These are phyloP conservation scores for Lolium multiflorum DNA, from an alignment of 176 grass and related monocot species.

Conservation along the genomic window DNA sequence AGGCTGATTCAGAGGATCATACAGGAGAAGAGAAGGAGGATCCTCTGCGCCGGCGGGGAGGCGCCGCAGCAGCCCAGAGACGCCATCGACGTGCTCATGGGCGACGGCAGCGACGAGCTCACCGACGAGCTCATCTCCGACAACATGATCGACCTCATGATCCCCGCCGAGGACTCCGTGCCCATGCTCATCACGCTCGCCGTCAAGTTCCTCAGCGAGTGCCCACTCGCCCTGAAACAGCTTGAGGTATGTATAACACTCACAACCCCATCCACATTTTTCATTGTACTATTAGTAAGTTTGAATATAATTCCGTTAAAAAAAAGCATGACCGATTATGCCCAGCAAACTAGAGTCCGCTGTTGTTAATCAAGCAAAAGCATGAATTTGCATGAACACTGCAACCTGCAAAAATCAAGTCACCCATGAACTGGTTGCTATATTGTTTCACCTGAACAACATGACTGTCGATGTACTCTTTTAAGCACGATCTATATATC, in stretches of 20 bases:
- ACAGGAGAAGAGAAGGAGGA: slow-evolving; percentile 70
- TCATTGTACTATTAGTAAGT: no score
- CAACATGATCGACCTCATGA: slow-evolving; percentile 99
- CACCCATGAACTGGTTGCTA: not conserved
- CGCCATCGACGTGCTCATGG: slow-evolving; percentile 80
- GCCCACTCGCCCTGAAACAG: slow-evolving; percentile 78
- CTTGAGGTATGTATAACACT: slow-evolving; percentile 68
- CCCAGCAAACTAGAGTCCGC: not conserved
- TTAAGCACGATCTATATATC: not conserved
- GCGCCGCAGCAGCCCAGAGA: slow-evolving; percentile 12
- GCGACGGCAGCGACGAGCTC: slow-evolving; percentile 58
- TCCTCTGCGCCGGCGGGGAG: not conserved
- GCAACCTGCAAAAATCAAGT: not conserved
- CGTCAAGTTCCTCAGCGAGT: slow-evolving; percentile 95
- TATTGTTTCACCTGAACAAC: not conserved
- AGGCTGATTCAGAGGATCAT: slow-evolving; percentile 82
- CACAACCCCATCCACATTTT: no score
- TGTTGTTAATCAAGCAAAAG: not conserved
- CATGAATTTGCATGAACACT: not conserved
- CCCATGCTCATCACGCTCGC: slow-evolving; percentile 92
- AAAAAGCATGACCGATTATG: not conserved
- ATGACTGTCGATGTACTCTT: not conserved
- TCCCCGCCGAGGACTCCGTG: slow-evolving; percentile 96
- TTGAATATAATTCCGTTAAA: no score
- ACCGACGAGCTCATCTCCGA: slow-evolving; percentile 94